phyloP scores from a whole-genome alignment of 306 rosid genomes.

The Pyrus pyrifolia region DNA sequence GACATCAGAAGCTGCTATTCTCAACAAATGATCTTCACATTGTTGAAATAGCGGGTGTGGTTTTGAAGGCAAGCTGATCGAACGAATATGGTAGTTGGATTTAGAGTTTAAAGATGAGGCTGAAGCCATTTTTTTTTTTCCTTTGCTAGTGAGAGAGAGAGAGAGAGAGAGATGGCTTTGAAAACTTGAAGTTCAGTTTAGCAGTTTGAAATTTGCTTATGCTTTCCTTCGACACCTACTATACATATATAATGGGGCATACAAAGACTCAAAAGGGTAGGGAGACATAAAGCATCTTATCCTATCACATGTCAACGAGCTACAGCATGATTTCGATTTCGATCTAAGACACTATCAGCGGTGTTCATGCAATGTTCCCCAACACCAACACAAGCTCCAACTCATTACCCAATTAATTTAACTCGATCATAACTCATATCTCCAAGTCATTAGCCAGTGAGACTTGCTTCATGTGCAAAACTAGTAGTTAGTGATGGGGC shows the following conservation, averaged over 20 bases:
- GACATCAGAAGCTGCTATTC: constrained; percentile 17
- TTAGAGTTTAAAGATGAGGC: constrained; percentile 22
- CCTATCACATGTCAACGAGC: not conserved
- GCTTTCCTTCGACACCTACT: constrained; percentile 1
- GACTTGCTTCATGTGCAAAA: constrained; percentile 4
- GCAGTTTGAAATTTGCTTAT: not conserved
- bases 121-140: constrained; percentile 27
- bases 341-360: constrained; percentile 23
- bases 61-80: constrained; percentile 38
- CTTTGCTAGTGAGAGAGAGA: not conserved
- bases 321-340: constrained; percentile 20
- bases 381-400: constrained; percentile 24
- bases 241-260: constrained; percentile 8
- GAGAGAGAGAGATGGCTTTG: not conserved
- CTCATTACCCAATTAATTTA: constrained; percentile 15
- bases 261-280: not conserved
- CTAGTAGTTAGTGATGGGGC: constrained; percentile 2
- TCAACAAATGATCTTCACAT: constrained; percentile 34
- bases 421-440: not conserved
- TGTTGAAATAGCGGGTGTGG: constrained; percentile 39
- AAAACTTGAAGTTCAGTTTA: constrained; percentile 3
- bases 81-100: constrained; percentile 34
- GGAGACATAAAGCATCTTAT: constrained; percentile 33
- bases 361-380: constrained; percentile 29
- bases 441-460: not conserved